Evolutionary conservation across 2,329 filamentous ascomycete genomes (phyloP), one percentile per base, ranked within the genome.

Genomic region (Plectosphaerella sp.): DNA sequence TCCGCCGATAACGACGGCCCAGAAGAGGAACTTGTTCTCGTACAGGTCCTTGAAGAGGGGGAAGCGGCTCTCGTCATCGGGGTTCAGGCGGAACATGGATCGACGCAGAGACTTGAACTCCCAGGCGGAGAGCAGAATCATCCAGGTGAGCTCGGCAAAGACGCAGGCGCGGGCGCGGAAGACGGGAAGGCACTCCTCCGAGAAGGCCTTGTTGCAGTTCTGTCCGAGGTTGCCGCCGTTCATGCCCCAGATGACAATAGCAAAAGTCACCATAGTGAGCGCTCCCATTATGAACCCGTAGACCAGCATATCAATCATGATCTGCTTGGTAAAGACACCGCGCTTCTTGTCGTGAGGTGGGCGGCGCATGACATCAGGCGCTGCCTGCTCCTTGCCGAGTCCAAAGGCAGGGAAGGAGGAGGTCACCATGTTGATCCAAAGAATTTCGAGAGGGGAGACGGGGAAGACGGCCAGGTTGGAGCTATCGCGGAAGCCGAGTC

Each of bases 351-450:
- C 79, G 57, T 93, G 89, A 0, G 91, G 91, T 8, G 89, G 89
- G 49, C 90, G 86, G 57, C 79, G 74, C 82, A 96, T 90, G 55
- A 96, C 86, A 63, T 93, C 88, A 2, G 82, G 78, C 0, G 86
- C 82, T 0, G 89, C 89, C 45, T 78, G 73, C 68, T 96, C 91
- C 59, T 91, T 87, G 18, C 91, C 90, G 1, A 96, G 81, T 43
- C 91, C 91, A 73, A 96, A 94, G 53, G 92, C 91, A 1, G 91
- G 91, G 67, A 94, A 84, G 1, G 87, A 89, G 41, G 89, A 93
- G 0, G 91, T 96, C 51, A 94, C 81, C 88, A 96, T 93, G 69
- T 96, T 96, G 67, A 96, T 90, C 91, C 90, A 96, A 54, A 96
- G 80, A 57, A 96, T 93, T 61, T 96, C 86, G 11, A 96, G 83